Percentiles rank a stretch among this genome's conserved stretches.
These are phyloP conservation scores for Plenodomus tracheiphilus DNA, from an alignment of 2,329 filamentous ascomycete genomes.

Conservation along the genomic window DNA sequence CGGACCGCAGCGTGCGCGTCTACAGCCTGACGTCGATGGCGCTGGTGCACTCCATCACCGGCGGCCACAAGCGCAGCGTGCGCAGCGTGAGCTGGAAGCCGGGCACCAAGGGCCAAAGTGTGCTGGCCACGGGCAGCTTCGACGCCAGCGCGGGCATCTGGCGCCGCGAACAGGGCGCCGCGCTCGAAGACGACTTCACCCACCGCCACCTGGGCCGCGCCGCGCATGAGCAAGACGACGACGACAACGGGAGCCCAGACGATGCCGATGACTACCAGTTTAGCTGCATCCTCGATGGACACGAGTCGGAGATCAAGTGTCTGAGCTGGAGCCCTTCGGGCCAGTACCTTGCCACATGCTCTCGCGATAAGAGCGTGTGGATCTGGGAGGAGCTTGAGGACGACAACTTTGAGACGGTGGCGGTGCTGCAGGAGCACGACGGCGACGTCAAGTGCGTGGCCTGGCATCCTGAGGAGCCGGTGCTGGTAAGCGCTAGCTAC, in stretches of 20 bases:
- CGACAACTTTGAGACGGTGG: slow-evolving; percentile 96
- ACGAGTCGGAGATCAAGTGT: slow-evolving; percentile 89
- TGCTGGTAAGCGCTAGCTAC: slow-evolving; percentile 89
- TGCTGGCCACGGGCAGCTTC: slow-evolving; percentile 90
- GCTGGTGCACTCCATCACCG: slow-evolving; percentile 76
- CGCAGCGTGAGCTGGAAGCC: slow-evolving; percentile 88
- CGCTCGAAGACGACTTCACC: slow-evolving; percentile 30
- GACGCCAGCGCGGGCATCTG: slow-evolving; percentile 81
- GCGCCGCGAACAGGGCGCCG: slow-evolving; percentile 69
- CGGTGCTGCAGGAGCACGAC: slow-evolving; percentile 90
- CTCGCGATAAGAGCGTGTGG: slow-evolving; percentile 93
- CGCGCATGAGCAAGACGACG: slow-evolving; percentile 47
- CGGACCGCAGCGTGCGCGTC: slow-evolving; percentile 82
- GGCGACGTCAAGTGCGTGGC: slow-evolving; percentile 93
- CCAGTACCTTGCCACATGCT: slow-evolving; percentile 84
- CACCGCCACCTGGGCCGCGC: slow-evolving; percentile 24
- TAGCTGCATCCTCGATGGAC: slow-evolving; percentile 87
- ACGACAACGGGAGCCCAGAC: slow-evolving; percentile 55
- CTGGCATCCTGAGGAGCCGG: slow-evolving; percentile 81
- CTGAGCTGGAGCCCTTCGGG: slow-evolving; percentile 75
- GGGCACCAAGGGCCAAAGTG: slow-evolving; percentile 60
- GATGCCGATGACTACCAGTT: slow-evolving; percentile 83
- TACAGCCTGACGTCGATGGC: slow-evolving; percentile 84
- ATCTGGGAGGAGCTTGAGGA: slow-evolving; percentile 97
- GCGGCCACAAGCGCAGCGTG: slow-evolving; percentile 90